Conservation (phyloP, 1,139 yeast genomes). For the Pichia sp. region DNA sequence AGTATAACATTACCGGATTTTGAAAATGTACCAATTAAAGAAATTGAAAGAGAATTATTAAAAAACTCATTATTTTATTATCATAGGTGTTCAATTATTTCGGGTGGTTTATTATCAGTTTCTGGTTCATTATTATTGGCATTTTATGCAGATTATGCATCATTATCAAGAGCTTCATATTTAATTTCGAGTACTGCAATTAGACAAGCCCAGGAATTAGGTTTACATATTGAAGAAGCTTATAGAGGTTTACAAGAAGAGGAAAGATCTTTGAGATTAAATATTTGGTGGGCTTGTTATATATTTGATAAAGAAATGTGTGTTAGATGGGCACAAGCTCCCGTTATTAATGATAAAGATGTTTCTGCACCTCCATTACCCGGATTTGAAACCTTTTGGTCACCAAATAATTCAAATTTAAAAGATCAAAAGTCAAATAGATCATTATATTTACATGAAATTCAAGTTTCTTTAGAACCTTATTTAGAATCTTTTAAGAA, state of each 20-base stretch:
- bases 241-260: conserved; percentile 33
- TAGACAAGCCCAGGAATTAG: conserved; percentile 57
- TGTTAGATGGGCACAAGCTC: conserved; percentile 54
- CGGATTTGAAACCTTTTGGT: conserved; percentile 21
- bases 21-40: conserved; percentile 10
- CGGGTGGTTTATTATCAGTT: conserved; percentile 47
- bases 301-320: conserved; percentile 49
- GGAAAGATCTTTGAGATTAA: conserved; percentile 37
- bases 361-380: conserved; percentile 31
- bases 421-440: conserved; percentile 4
- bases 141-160: conserved; percentile 40
- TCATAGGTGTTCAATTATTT: conserved; percentile 39
- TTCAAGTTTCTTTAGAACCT: conserved; percentile 9
- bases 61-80: conserved; percentile 42
- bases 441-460: conserved; percentile 4
- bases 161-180: conserved; percentile 38
- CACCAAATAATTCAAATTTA: conserved; percentile 1
- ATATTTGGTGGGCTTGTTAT: conserved; percentile 54
- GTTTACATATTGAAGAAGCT: conserved; percentile 55
- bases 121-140: conserved; percentile 44
- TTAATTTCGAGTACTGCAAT: conserved; percentile 46
- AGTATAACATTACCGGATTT: not conserved
- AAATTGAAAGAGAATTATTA: conserved; percentile 15
- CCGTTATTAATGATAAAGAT: conserved; percentile 47
- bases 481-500: not conserved